Conservation (phyloP, 495 filamentous ascomycete species). For the Bacidia rubella region DNA sequence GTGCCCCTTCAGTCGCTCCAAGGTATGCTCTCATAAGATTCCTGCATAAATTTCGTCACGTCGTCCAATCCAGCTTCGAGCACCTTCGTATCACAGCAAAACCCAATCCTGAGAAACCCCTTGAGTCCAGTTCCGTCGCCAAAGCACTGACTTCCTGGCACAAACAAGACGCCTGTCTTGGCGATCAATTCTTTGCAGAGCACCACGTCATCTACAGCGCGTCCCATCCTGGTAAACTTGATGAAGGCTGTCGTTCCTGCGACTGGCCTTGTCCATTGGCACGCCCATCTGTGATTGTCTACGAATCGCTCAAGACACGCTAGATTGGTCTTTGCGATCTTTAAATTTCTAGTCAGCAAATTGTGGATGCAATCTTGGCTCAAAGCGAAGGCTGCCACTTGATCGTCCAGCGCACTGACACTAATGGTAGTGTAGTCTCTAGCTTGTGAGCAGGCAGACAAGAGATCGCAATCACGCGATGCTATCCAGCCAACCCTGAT, state of each 20-base stretch:
- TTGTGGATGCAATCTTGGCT: slow-evolving; percentile 46
- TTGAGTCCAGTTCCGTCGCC: slow-evolving; percentile 53
- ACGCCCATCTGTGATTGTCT: slow-evolving; percentile 45
- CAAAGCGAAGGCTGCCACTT: slow-evolving; percentile 63
- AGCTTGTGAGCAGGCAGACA: slow-evolving; percentile 50
- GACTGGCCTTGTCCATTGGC: slow-evolving; percentile 61
- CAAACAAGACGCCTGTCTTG: slow-evolving; percentile 63
- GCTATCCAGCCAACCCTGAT: slow-evolving; percentile 77
- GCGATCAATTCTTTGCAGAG: slow-evolving; percentile 60
- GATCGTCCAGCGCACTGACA: slow-evolving; percentile 70
- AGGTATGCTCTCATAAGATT: slow-evolving; percentile 41
- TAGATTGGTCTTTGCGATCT: slow-evolving; percentile 58
- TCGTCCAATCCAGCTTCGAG: slow-evolving; percentile 52
- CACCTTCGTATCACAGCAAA: slow-evolving; percentile 57
- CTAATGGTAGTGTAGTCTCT: slow-evolving; percentile 81
- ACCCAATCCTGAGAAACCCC: slow-evolving; percentile 72
- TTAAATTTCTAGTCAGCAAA: slow-evolving; percentile 55
- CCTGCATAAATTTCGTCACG: slow-evolving; percentile 48
- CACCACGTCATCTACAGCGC: slow-evolving; percentile 52
- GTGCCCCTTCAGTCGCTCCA: not conserved
- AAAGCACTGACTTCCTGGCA: slow-evolving; percentile 67
- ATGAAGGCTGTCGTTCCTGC: slow-evolving; percentile 78
- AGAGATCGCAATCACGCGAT: slow-evolving; percentile 44
- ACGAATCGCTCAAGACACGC: slow-evolving; percentile 56
- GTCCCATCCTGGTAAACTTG: slow-evolving; percentile 49